Base-by-base conservation (phyloP, 306 rosid species). In the Cicer yamashitae region DNA sequence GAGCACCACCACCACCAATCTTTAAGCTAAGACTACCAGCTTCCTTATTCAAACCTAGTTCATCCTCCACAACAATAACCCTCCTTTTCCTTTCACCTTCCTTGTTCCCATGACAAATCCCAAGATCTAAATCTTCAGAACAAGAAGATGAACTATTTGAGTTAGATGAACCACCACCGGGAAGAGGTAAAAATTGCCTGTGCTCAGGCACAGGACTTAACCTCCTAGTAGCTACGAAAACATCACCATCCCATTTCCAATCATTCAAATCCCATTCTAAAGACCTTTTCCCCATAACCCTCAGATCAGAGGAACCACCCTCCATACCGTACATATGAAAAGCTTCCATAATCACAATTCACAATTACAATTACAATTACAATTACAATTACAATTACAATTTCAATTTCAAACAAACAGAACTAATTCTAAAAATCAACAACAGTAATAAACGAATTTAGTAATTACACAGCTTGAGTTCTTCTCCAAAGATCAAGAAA, bases 211-310 rank as follows among this genome's bases (percentile, higher is more conserved):
- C 86, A 8, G 90, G 85, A 83, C 68, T 88, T 54, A 87, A 47
- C 5, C 77, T 82, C 48, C 81, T 81, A 22, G 98, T 77, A 15
- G 98, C 97, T 43, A 89, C 66, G 48, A 93, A 93, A 54, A 91
- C 97, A 88, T 93, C 84, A 8, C 97, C 91, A 64, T 90, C 98
- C 96, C 96, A 94, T 61, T 84, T 89, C 97, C 96, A 91, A 25
- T 76, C 83, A 56, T 88, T 94, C 83, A 81, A 83, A 88, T 94
- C 87, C 97, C 98, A 94, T n/a, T 91, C 97, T 51, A 63, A 18
- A 47, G 81, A 65, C 82, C 87, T 88, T 77, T 84, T 91, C 68
- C 91, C 89, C 69, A 83, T 79, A 13, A 71, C 74, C 76, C 82
- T 78, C 75, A 89, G 50, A 70, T 77, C 89, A 48, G 84, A 74